Evolutionary conservation across 345 rosid species (phyloP), one percentile per base, ranked within the genome.

Genomic region (Syzygium aqueum): DNA sequence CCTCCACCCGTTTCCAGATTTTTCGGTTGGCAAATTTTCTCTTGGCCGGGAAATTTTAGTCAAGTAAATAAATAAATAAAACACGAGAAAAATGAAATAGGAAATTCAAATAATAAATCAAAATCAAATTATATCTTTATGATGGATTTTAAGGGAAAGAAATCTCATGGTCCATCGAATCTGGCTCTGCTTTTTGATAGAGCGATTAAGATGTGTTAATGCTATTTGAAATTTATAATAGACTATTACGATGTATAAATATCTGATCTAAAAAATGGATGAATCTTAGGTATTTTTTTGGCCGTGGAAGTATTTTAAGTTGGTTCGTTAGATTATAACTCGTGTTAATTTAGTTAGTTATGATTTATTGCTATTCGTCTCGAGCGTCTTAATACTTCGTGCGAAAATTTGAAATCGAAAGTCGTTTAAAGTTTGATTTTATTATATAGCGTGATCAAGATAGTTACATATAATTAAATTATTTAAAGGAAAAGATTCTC

Each of bases 401-500:
- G 61, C 10, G 61, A 9, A 23, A 56, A 56, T 56, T 56, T 2
- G 12, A 8, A 9, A 56, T 56, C 2, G 11, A 4, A 23, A 56
- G 27, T 8, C 9, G 14, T 19, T 17, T 4, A 33, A 25, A 17
- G 46, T 73, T 33, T 73, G 3, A 17, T 37, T 33, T 19, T 56
- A 21, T 7, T 23, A 22, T 7, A 8, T 8, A 56, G 61, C 9
- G n/a, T 22, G 27, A 22, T 56, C 10, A 9, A 11, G 27, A 23
- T 23, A 56, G 4, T 2, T 22, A 9, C 0, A 11, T 13, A 33
- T 2, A 37, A 73, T 1, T 11, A 65, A 30, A 30, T 0, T 30
- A 65, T 8, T 10, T 16, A 65, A 65, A 65, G 19, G 0, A 8
- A 37, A 33, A 0, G 65, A 33, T 2, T 3, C 78, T 17, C 0